These are phyloP conservation scores for Stellera chamaejasme DNA, from an alignment of 345 rosid species.

Conservation along the genomic window DNA sequence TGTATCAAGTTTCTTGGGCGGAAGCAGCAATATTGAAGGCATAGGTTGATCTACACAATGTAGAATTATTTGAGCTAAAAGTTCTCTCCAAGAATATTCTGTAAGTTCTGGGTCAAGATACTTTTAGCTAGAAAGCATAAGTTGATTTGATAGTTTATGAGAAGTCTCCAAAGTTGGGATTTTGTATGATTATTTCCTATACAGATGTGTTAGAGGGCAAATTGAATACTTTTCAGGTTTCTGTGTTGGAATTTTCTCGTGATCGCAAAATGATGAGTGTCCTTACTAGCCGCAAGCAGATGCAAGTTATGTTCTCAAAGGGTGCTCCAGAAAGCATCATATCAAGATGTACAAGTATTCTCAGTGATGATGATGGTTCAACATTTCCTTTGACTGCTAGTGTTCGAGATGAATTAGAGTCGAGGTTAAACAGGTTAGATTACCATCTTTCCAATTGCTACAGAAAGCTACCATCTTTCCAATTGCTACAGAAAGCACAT, in stretches of 20 bases:
- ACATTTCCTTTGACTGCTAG: conserved; percentile 63
- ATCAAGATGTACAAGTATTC: conserved; percentile 73
- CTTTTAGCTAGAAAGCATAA: no score
- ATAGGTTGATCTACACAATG: no score
- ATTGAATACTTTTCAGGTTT: conserved; percentile 50
- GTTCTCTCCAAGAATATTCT: no score
- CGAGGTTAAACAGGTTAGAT: conserved; percentile 70
- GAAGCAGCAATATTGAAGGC: no score
- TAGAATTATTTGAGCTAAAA: no score
- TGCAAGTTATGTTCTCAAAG: conserved; percentile 72
- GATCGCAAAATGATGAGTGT: conserved; percentile 99
- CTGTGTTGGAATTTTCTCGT: conserved; percentile 87
- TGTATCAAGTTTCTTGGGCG: no score
- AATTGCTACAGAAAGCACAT: neutral
- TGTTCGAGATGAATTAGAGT: conserved; percentile 65
- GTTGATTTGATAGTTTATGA: no score
- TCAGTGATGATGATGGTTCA: conserved; percentile 81
- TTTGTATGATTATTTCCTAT: no score
- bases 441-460: neutral
- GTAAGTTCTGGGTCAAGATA: no score
- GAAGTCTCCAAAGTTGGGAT: no score
- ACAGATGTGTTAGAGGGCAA: neutral
- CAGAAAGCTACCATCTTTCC: neutral
- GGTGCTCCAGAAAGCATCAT: conserved; percentile 97
- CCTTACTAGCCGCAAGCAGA: conserved; percentile 74